Base-by-base conservation (phyloP, 108 stramenopile species). In the Skeletonema marinoi region DNA sequence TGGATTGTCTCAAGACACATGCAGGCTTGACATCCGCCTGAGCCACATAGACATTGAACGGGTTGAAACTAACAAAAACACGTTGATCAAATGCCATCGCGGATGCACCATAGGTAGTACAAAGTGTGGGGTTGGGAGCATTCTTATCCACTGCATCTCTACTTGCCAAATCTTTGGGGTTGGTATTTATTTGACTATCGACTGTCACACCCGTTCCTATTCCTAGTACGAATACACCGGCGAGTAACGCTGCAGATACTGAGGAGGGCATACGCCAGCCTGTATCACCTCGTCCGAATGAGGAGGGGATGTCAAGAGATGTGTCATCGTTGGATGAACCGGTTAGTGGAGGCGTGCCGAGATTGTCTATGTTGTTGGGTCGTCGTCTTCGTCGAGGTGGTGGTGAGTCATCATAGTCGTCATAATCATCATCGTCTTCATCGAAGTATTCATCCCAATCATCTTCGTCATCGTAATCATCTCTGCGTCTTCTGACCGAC, bases 1-100 rank as follows among this genome's bases (percentile, higher is more conserved):
- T 98, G 44, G 90, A 46, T 33, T 82, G 86, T 10, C 97, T 89
- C 50, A 98, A 67, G 6, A 98, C 97, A 70, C 97, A 98, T n/a
- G 93, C 96, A 3, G 97, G 97, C 75, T 98, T 98, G 39, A 96
- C 96, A 80, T 98, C 97, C 21, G 95, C 96, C 75, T 97, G 97
- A 14, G 96, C 85, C 14, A 98, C 96, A 73, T 97, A 97, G 16
- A 98, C 93, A 84, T 95, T 94, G 82, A 98, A 98, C 7, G 97
- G 97, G 80, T 98, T 97, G 73, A 98, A 98, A 42, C 93, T 92
- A 32, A 98, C 96, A 86, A 98, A 98, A 2, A 98, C 95, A 19
- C 97, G 82, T 78, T 95, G 91, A 75, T 98, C 97, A 70, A 98
- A 92, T 48, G 94, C 97, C 95, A 98, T 96, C 32, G 96, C 96